A percentile compares a stretch with the other conserved stretches of the same genome.
Conservation (phyloP, 768 basidiomycete genomes). For the Termitomyces bulborhizus region DNA sequence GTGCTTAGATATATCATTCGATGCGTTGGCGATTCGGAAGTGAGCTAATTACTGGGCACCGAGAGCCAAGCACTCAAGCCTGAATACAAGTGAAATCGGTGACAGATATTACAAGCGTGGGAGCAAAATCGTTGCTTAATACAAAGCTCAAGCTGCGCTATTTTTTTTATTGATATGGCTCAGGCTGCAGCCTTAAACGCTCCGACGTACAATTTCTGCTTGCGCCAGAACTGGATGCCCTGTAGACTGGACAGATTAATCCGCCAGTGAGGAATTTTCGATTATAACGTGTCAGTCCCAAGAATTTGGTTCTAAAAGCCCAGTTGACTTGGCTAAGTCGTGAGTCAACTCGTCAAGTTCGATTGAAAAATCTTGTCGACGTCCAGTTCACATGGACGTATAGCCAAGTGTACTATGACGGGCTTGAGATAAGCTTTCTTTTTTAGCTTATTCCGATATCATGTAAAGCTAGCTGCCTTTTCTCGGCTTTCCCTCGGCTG, state of each 20-base stretch:
- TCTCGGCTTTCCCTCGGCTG: constrained; percentile 21
- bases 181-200: no score
- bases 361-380: not conserved
- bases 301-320: not conserved
- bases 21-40: no score
- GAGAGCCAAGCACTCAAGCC: no score
- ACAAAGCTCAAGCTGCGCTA: no score
- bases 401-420: no score
- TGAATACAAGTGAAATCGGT: no score
- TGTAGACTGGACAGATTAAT: not conserved
- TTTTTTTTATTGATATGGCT: no score
- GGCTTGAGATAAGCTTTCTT: constrained; percentile 8
- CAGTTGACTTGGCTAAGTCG: not conserved
- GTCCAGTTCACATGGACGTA: constrained; percentile 5
- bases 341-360: not conserved
- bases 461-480: constrained; percentile 11
- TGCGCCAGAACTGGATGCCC: not conserved
- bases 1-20: no score
- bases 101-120: no score
- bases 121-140: no score
- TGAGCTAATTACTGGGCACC: no score
- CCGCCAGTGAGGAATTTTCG: not conserved
- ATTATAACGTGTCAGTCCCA: not conserved
- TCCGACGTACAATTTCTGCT: no score
- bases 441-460: constrained; percentile 14